Percentiles rank a stretch among this genome's conserved stretches.
phyloP scores from a whole-genome alignment of 768 basidiomycete genomes.

The Macrolepiota albuminosa region DNA sequence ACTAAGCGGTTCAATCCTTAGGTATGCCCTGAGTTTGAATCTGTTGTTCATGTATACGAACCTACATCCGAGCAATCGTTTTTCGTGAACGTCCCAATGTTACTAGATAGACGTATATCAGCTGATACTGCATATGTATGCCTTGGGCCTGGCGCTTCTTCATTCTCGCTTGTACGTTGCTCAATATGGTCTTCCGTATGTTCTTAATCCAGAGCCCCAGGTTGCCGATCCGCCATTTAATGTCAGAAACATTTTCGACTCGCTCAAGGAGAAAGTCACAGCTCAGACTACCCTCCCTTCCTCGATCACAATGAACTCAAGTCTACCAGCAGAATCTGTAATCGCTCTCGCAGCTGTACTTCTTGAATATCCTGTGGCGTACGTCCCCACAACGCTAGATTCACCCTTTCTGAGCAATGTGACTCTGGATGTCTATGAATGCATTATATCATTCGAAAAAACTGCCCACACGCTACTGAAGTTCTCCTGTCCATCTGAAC shows the following conservation, averaged over 20 bases:
- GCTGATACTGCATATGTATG: conserved; percentile 12
- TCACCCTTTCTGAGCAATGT: conserved; percentile 40
- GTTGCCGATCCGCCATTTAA: conserved; percentile 13
- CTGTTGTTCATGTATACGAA: conserved; percentile 44
- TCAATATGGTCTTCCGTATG: neutral
- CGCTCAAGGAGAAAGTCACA: conserved; percentile 5
- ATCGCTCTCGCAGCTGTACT: conserved; percentile 56
- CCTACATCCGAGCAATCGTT: conserved; percentile 46
- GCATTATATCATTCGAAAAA: conserved; percentile 19
- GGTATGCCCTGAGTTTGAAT: conserved; percentile 26
- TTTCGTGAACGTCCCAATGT: conserved; percentile 39
- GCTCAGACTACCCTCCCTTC: neutral
- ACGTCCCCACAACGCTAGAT: conserved; percentile 27
- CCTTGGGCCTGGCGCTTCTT: conserved; percentile 12
- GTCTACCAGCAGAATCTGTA: conserved; percentile 21
- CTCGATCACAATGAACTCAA: conserved; percentile 25
- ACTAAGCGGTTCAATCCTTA: neutral
- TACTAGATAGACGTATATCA: conserved; percentile 6
- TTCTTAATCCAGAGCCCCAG: conserved; percentile 6
- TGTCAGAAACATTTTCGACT: conserved; percentile 9
- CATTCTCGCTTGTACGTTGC: conserved; percentile 11
- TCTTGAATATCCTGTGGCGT: conserved; percentile 59
- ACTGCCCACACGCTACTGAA: conserved; percentile 39
- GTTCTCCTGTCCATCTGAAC: conserved; percentile 49
- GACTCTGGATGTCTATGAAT: conserved; percentile 49